phyloP scores from a whole-genome alignment of 2,329 filamentous ascomycete species.

The Alternaria gaisen region DNA sequence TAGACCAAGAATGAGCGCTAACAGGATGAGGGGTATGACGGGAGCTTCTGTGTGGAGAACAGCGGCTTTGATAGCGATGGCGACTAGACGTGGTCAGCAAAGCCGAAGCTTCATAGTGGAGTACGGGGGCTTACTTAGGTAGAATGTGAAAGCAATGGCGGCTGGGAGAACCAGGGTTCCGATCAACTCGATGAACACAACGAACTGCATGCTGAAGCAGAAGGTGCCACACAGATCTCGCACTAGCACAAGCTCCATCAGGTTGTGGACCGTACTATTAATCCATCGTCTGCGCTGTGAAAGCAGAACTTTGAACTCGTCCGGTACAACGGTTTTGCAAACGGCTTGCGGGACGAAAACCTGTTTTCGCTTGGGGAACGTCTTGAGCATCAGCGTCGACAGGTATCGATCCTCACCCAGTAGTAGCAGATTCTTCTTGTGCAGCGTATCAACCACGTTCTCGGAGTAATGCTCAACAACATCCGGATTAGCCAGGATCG shows the following conservation, averaged over 20 bases:
- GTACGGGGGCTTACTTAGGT: conserved; percentile 75
- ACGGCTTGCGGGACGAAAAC: conserved; percentile 98
- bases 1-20: conserved; percentile 90
- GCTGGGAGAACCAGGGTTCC: conserved; percentile 95
- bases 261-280: conserved; percentile 97
- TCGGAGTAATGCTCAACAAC: conserved; percentile 99
- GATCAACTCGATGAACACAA: conserved; percentile 93
- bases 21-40: conserved; percentile 87
- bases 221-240: conserved; percentile 97
- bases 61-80: conserved; percentile 81
- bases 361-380: conserved; percentile 98
- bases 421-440: conserved; percentile 94
- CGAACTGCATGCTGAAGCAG: conserved; percentile 99
- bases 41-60: conserved; percentile 67
- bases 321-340: conserved; percentile 97
- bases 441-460: conserved; percentile 96
- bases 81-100: conserved; percentile 65
- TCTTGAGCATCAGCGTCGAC: conserved; percentile 96
- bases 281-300: conserved; percentile 98
- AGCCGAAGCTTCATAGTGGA: conserved; percentile 2
- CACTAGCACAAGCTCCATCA: conserved; percentile 96
- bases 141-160: conserved; percentile 96
- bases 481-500: conserved; percentile 96
- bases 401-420: conserved; percentile 95
- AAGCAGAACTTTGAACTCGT: conserved; percentile 88